Evolutionary conservation across 1,139 yeast species (phyloP), one percentile per base, ranked within the genome.

Genomic region (Geotrichum australiense): DNA sequence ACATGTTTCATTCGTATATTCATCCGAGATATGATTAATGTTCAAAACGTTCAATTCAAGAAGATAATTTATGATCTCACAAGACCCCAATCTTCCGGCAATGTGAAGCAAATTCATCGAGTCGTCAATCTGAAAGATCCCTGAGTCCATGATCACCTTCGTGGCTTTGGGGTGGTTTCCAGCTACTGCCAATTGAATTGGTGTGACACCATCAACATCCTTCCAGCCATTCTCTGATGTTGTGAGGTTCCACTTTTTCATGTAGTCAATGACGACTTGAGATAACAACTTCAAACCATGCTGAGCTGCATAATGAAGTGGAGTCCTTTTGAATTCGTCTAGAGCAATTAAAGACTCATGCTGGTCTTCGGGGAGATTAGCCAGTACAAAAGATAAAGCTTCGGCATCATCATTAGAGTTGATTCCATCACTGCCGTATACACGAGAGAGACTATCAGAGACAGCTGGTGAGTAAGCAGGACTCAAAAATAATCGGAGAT

Each of bases 291-390:
- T 76, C 43, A 89, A 69, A 0, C 97, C 97, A 58, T 80, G 86
- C 56, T 85, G 93, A 2, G 94, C 80, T 12, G 95, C 78, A 60
- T 89, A 89, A 62, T 91, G 97, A 44, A 91, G 67, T 0, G 97
- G 95, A 0, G 96, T 82, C 49, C 96, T 73, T 46, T 70, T 70
- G 55, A 86, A 84, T 47, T 76, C 78, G 58, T 89, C 98, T 38
- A 72, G 73, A 35, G 80, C 78, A 41, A 78, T 63, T 35, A 87
- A 65, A 1, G 74, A 71, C 2, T 68, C 59, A 46, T 77, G 70
- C 46, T 80, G 69, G 51, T 68, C 68, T 11, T 70, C 68, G 8
- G 75, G 76, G 37, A 80, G 60, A 37, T 70, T 66, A 16, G 68
- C 64, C 40, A 83, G 65, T 28, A 83, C 68, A 50, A 74, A 73